These are phyloP conservation scores for Ceriops decandra DNA, from an alignment of 345 rosid species.

Conservation along the genomic window DNA sequence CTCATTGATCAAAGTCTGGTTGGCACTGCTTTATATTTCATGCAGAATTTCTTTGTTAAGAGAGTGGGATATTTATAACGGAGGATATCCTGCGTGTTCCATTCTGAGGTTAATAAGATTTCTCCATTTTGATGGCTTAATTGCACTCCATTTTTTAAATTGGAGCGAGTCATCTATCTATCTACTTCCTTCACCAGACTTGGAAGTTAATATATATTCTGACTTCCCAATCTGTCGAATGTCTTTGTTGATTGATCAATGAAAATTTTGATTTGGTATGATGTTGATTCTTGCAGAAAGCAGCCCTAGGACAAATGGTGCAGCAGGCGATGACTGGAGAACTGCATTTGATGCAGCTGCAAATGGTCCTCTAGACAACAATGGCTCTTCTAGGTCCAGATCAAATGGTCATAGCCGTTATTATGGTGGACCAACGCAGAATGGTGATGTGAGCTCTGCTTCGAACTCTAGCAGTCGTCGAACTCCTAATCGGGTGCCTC, in stretches of 20 bases:
- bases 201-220: background rate
- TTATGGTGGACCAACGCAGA: conserved; percentile 40
- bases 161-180: too few relatives aligned
- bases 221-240: background rate
- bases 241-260: background rate
- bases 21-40: too few relatives aligned
- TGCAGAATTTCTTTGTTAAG: too few relatives aligned
- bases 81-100: too few relatives aligned
- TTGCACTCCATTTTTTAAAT: too few relatives aligned
- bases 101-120: too few relatives aligned
- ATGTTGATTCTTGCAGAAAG: conserved; percentile 47
- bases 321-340: conserved; percentile 91
- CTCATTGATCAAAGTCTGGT: too few relatives aligned
- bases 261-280: background rate
- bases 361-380: conserved; percentile 44
- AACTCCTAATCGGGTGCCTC: conserved; percentile 78
- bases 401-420: conserved; percentile 49
- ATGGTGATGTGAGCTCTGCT: conserved; percentile 57
- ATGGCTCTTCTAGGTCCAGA: conserved; percentile 30
- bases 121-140: too few relatives aligned
- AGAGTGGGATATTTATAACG: too few relatives aligned
- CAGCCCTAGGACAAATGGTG: conserved; percentile 64
- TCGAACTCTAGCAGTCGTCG: conserved; percentile 58
- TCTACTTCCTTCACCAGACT: too few relatives aligned
- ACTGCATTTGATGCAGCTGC: conserved; percentile 85